Evolutionary conservation across 2,329 filamentous ascomycete species (phyloP).

Genomic region (Cryphonectria naterciae): DNA sequence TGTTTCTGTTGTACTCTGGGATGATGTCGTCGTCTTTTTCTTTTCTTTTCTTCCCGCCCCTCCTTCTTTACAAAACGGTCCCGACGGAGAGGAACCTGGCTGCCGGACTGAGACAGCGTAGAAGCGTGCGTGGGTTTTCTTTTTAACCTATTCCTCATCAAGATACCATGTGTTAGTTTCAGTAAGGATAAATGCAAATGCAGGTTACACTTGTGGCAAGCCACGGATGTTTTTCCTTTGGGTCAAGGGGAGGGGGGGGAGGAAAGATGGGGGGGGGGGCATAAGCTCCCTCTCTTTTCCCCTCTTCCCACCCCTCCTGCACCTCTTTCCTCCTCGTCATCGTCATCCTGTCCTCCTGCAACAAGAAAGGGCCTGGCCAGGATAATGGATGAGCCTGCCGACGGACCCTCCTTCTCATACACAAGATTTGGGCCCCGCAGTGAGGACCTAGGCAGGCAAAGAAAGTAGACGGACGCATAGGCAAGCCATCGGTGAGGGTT

Average conservation of each 20-base stretch:
- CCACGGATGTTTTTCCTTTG: not conserved
- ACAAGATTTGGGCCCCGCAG: not conserved
- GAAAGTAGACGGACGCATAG: not conserved
- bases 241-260: not conserved
- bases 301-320: not conserved
- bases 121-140: not conserved
- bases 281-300: not conserved
- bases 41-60: not conserved
- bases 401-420: not conserved
- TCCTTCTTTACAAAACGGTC: not conserved
- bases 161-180: slow-evolving; percentile 15
- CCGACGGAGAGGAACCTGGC: not conserved
- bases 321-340: not conserved
- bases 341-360: not conserved
- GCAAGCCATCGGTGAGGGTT: not conserved
- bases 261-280: not conserved
- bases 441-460: not conserved
- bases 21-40: not conserved
- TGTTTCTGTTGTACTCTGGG: not conserved
- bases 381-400: not conserved
- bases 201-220: slow-evolving; percentile 23
- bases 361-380: not conserved
- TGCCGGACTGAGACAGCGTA: slow-evolving; percentile 4
- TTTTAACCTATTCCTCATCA: not conserved
- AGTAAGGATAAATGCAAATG: slow-evolving; percentile 3